Percentiles rank a stretch among this genome's conserved stretches.
These are phyloP conservation scores for Helminthosporium solani DNA, from an alignment of 2,329 filamentous ascomycete genomes.

Conservation along the genomic window DNA sequence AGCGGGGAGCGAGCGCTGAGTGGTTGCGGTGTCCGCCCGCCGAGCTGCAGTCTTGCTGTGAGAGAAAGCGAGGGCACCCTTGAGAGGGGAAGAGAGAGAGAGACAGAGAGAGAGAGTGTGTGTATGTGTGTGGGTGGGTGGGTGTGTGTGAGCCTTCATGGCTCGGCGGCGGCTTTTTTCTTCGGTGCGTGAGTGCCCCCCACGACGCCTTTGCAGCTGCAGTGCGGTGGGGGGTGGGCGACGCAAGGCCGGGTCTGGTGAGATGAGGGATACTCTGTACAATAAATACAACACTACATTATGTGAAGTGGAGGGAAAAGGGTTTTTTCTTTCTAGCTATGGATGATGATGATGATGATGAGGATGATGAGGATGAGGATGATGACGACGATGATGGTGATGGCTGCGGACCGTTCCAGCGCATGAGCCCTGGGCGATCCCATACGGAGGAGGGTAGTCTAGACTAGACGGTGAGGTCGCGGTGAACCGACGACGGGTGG, in stretches of 20 bases:
- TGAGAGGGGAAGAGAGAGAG: background rate
- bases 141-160: too few species aligned
- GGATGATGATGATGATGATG: too few species aligned
- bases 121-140: too few species aligned
- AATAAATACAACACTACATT: too few species aligned
- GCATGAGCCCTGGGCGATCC: too few species aligned
- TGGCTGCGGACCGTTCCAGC: constrained; percentile 3
- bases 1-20: constrained; percentile 5
- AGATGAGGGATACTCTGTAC: too few species aligned
- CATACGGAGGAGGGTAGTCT: background rate
- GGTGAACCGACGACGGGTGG: background rate
- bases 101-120: background rate
- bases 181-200: too few species aligned
- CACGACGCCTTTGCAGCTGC: too few species aligned
- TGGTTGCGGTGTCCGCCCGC: constrained; percentile 11
- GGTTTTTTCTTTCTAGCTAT: too few species aligned
- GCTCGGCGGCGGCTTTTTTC: too few species aligned
- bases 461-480: background rate
- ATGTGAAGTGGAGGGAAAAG: background rate
- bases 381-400: background rate
- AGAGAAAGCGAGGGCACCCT: background rate
- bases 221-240: background rate
- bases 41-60: background rate
- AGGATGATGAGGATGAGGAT: background rate
- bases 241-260: constrained; percentile 1